A percentile compares a stretch with the other conserved stretches of the same genome.
phyloP scores from a whole-genome alignment of 2,329 filamentous ascomycete species.

The Claviceps sp. region DNA sequence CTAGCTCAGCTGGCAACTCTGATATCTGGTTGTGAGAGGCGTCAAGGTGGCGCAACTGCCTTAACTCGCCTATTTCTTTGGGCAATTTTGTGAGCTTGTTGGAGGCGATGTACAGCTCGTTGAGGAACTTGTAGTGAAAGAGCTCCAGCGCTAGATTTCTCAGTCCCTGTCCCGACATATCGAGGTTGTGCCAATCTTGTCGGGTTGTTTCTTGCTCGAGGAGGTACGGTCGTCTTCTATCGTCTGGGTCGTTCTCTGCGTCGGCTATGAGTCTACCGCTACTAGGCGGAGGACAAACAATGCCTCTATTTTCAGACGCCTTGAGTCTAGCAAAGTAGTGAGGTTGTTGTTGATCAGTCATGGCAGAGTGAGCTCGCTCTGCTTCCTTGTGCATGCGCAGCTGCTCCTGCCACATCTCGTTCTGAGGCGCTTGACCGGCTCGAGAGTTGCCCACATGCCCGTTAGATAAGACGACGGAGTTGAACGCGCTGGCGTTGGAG shows the following conservation, averaged over 20 bases:
- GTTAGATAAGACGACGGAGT: constrained; percentile 40
- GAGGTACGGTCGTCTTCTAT: constrained; percentile 49
- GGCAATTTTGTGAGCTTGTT: constrained; percentile 81
- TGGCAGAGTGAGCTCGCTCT: constrained; percentile 58
- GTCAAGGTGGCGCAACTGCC: constrained; percentile 72
- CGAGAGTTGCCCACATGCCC: constrained; percentile 37
- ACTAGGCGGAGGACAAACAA: constrained; percentile 39
- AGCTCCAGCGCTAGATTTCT: constrained; percentile 66
- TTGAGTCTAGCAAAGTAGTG: constrained; percentile 62
- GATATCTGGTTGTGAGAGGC: constrained; percentile 77
- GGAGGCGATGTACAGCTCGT: constrained; percentile 83
- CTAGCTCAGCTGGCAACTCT: constrained; percentile 76
- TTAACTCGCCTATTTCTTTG: constrained; percentile 65
- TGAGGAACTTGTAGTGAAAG: constrained; percentile 80
- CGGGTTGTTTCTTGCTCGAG: constrained; percentile 52
- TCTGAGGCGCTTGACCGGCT: constrained; percentile 37
- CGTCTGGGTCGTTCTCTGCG: constrained; percentile 40
- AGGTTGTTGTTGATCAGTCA: constrained; percentile 50
- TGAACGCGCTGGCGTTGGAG: constrained; percentile 49
- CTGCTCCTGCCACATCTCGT: constrained; percentile 79
- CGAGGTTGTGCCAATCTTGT: constrained; percentile 85
- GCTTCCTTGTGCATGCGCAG: constrained; percentile 67
- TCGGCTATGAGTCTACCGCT: constrained; percentile 33
- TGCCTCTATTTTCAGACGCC: constrained; percentile 55
- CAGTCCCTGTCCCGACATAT: constrained; percentile 91